These are phyloP conservation scores for Thraustochytrium sp. DNA, from an alignment of 352 stramenopile species.

Conservation along the genomic window DNA sequence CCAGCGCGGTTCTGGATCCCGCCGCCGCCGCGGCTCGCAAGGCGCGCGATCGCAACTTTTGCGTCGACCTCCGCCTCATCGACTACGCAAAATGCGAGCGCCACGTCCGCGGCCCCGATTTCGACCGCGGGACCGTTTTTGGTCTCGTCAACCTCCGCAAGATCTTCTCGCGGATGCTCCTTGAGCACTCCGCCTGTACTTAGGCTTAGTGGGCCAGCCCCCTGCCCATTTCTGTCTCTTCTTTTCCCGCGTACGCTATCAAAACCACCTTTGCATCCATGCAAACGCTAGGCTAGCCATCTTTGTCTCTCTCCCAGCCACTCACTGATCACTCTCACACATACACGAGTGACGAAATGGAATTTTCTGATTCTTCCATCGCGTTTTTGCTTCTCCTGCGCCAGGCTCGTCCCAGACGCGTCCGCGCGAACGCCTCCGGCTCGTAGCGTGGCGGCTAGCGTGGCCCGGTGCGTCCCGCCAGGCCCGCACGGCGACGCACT, in stretches of 20 bases:
- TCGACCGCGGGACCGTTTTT: conserved; percentile 18
- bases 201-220: background rate
- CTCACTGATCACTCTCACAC: no score
- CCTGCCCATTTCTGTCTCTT: background rate
- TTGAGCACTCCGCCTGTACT: background rate
- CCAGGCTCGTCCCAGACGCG: no score
- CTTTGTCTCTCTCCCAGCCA: no score
- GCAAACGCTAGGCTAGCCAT: no score
- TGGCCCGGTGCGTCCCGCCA: no score
- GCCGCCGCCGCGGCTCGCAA: background rate
- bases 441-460: no score
- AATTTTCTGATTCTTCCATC: no score
- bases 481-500: no score
- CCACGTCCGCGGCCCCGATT: background rate
- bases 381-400: no score
- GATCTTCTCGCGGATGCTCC: conserved; percentile 30
- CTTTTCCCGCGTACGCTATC: background rate
- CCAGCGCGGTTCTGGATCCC: background rate
- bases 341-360: no score
- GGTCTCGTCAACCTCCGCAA: conserved; percentile 20
- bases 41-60: background rate
- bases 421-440: no score
- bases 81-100: conserved; percentile 32
- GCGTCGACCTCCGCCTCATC: conserved; percentile 25
- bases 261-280: no score